Percentiles rank a stretch among this genome's conserved stretches.
These are phyloP conservation scores for Lecanicillium sp. DNA, from an alignment of 2,329 filamentous ascomycete genomes.

Conservation along the genomic window DNA sequence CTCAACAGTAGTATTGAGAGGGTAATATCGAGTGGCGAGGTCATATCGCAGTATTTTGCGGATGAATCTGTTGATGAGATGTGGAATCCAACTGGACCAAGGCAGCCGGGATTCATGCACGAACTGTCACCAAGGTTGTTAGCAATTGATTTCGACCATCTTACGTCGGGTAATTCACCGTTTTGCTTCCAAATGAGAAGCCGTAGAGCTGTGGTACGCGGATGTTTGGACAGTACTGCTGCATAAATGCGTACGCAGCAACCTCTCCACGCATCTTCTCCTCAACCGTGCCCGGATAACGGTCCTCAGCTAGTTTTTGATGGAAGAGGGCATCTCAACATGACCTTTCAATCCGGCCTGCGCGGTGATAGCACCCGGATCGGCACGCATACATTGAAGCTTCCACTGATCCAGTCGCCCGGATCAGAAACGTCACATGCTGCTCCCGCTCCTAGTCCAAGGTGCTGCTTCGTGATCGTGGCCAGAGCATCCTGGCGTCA, in stretches of 20 bases:
- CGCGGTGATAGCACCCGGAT: constrained; percentile 18
- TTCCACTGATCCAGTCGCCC: constrained; percentile 22
- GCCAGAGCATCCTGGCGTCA: neutral
- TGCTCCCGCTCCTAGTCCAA: constrained; percentile 15
- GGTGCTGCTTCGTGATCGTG: constrained; percentile 13
- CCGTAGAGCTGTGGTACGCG: constrained; percentile 17
- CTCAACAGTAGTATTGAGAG: neutral
- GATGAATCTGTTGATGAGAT: constrained; percentile 1
- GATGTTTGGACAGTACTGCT: constrained; percentile 17
- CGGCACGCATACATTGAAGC: constrained; percentile 27
- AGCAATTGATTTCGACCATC: neutral
- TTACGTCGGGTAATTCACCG: neutral
- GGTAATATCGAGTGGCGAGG: constrained; percentile 6
- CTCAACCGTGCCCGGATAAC: constrained; percentile 29
- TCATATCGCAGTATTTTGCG: constrained; percentile 3
- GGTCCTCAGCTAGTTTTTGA: constrained; percentile 28
- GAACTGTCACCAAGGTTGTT: constrained; percentile 11
- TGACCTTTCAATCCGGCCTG: constrained; percentile 15
- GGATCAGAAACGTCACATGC: constrained; percentile 15
- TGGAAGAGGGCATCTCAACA: constrained; percentile 22
- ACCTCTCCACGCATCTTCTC: constrained; percentile 31
- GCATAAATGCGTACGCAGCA: constrained; percentile 17
- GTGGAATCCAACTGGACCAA: constrained; percentile 8
- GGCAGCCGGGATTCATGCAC: constrained; percentile 9
- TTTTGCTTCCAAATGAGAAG: constrained; percentile 11